phyloP scores from a whole-genome alignment of 352 stramenopile species.

The Phytophthora fragariaefolia region DNA sequence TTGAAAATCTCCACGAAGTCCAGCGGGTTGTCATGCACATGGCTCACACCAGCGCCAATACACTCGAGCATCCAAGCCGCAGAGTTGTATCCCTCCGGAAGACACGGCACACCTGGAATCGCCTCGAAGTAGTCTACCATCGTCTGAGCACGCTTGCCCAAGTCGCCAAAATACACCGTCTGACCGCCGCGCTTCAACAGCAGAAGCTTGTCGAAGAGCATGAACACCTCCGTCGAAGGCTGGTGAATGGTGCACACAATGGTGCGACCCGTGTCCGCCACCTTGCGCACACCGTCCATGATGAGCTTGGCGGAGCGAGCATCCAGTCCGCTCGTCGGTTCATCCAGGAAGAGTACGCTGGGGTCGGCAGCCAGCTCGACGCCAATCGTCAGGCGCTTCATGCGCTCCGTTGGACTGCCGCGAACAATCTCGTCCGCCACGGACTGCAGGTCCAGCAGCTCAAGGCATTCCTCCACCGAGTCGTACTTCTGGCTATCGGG shows the following conservation, averaged over 20 bases:
- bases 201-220: conserved; percentile 83
- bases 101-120: conserved; percentile 58
- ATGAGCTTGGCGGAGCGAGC: conserved; percentile 64
- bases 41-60: conserved; percentile 67
- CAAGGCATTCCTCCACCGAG: conserved; percentile 41
- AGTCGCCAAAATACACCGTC: conserved; percentile 84
- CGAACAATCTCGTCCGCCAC: conserved; percentile 47
- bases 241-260: conserved; percentile 93
- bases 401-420: conserved; percentile 46
- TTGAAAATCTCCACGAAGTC: conserved; percentile 39
- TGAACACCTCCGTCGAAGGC: conserved; percentile 84
- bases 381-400: conserved; percentile 71
- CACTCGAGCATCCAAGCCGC: conserved; percentile 90
- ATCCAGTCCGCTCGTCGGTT: conserved; percentile 65
- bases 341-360: conserved; percentile 77
- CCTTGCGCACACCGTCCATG: conserved; percentile 71
- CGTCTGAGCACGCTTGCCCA: conserved; percentile 57
- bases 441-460: conserved; percentile 40
- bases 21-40: conserved; percentile 17
- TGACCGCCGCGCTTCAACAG: conserved; percentile 86
- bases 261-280: conserved; percentile 69
- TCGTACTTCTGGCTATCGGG: conserved; percentile 37
- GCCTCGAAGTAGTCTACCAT: conserved; percentile 72
- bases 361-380: conserved; percentile 88
- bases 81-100: conserved; percentile 79